These are phyloP conservation scores for Porcisia hertigi DNA, from an alignment of 208 protist species.

Conservation along the genomic window DNA sequence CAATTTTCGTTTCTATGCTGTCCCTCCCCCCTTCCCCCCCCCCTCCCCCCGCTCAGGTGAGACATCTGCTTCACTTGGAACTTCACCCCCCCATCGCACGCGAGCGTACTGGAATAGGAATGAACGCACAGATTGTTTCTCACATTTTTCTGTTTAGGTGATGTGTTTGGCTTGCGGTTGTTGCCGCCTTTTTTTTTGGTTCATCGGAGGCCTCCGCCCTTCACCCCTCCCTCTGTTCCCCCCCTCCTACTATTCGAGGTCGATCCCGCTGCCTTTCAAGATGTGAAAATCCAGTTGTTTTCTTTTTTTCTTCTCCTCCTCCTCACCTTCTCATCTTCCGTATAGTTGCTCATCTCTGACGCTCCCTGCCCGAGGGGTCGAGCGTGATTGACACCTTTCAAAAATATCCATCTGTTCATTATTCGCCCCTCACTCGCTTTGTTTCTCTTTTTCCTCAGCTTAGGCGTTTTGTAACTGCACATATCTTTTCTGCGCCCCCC, in stretches of 20 bases:
- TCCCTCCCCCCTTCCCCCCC: too few relatives aligned
- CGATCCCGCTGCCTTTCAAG: too few relatives aligned
- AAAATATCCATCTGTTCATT: too few relatives aligned
- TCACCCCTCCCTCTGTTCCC: background rate
- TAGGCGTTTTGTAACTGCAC: background rate
- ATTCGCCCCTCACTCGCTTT: too few relatives aligned
- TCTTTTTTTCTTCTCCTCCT: conserved; percentile 19
- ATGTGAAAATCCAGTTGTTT: background rate
- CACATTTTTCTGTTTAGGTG: too few relatives aligned
- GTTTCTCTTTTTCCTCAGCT: conserved; percentile 1
- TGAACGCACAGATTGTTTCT: background rate
- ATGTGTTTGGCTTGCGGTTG: background rate
- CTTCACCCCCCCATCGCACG: background rate
- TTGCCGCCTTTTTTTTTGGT: too few relatives aligned
- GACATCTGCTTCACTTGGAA: background rate
- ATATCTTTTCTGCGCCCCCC: background rate
- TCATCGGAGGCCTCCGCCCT: too few relatives aligned
- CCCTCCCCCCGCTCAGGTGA: background rate
- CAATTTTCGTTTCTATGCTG: background rate
- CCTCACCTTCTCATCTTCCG: background rate
- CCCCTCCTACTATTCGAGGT: background rate
- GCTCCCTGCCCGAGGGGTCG: too few relatives aligned
- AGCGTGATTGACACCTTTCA: too few relatives aligned
- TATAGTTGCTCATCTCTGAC: background rate
- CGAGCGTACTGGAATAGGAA: background rate